Base-by-base conservation (phyloP, 768 basidiomycete species). In the Hygrocybe coccinea region DNA sequence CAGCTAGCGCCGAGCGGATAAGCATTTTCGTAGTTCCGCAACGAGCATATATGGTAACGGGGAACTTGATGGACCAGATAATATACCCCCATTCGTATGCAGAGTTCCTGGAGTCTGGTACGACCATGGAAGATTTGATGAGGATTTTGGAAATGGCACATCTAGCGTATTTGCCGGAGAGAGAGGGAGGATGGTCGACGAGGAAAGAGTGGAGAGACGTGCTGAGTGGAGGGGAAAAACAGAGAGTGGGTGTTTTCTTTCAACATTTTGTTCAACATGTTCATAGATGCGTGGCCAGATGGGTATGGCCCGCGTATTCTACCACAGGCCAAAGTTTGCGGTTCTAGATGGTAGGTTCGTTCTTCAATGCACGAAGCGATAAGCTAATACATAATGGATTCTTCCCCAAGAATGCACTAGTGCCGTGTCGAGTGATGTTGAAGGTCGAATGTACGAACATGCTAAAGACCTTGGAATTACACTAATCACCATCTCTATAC, bases 141-240 rank as follows among this genome's bases (percentile, higher is more conserved):
- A 76, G 76, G 53, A 93, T 97, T 29, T 71, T 98, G 57, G 80
- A 87, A 62, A 82, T 83, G 58, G 94, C 87, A 10, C 90, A 90
- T 70, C 68, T 98, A 59, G 87, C 78, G 15, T 97, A 97, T 67
- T 67, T 97, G 21, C 89, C 91, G 2, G 79, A 80, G 44, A 73
- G 95, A 24, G 95, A 97, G 68, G 95, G 95, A 0, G 94, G 95
- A 0, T 90, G 91, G 84, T 77, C 76, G 57, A 87, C 91, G 24
- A 74, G 87, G 65, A 97, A 97, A 71, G 95, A 97, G 69, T 98
- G 95, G 95, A 81, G 92, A 59, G 92, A 97, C 71, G 91, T 97
- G 44, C 73, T 95, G 64, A 94, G 91, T 62, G 95, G 95, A 0
- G 95, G 95, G 0, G 95, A 97, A 80, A 97, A 97, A 72, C 95